Base-by-base conservation (phyloP, 1,284 basidiomycete genomes). In the Pseudozyma tsukubaensis region DNA sequence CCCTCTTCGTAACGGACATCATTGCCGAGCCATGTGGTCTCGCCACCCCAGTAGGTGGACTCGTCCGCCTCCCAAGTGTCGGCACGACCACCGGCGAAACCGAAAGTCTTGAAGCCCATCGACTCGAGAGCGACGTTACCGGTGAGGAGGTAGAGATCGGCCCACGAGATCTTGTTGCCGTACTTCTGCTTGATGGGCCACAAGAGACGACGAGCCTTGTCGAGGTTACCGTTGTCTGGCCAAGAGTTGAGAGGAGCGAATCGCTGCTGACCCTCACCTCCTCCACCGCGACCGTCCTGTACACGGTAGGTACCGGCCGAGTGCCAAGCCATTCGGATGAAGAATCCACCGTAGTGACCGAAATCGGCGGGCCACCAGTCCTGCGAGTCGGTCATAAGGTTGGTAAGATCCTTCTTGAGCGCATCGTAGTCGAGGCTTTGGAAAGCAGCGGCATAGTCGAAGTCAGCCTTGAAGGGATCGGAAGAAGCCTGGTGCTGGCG, bases 141-240 rank as follows among this genome's bases (percentile, higher is more conserved):
- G 29, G 56, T 54, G 34, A 70, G 61, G 35, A 70, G 54, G 37
- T 64, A 50, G 39, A 70, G 37, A 35, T 70, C 68, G 18, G 68
- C 68, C 68, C 68, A 70, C 5, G 68, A 70, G 50, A 70, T 70
- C 58, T 64, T 65, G 62, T 65, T 70, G 40, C 68, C 68, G 50
- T 70, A 70, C 68, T 70, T 70, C 45, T 70, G 68, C 68, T 70
- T 70, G 61, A 70, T 64, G 32, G 68, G 68, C 68, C 68, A 70
- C 47, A 70, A 44, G 61, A 70, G 68, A 54, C 68, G 68, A 58
- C 61, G 68, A 14, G 56, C 68, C 68, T 70, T 70, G 58, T 70
- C 68, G 53, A 70, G 62, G 50, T 64, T 64, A 16, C 61, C 62
- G 42, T 70, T 70, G 68, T 70, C 68, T 57, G 68, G 68, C 68